Evolutionary conservation across 305 asterid genomes (phyloP), one percentile per base, ranked within the genome.

Genomic region (Nicotiana rustica): DNA sequence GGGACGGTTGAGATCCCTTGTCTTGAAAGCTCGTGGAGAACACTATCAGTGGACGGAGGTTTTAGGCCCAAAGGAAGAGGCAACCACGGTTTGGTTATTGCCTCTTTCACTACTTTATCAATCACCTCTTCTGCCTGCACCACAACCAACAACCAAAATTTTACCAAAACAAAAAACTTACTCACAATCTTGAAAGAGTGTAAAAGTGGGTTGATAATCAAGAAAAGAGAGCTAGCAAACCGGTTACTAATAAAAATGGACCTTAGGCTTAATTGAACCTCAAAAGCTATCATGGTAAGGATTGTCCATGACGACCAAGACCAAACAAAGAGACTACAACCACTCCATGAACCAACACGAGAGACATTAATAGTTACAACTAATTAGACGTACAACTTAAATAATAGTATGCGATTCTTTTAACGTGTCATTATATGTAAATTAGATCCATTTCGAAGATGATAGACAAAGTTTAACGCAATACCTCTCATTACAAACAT

Each of bases 51-150:
- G 19, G 92, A 88, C 5, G 92, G 92, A 67, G 89, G 83, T 19
- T 86, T 90, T 62, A 90, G 90, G 77, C 92, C 91, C 56, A 90
- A 80, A 17, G 92, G 92, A 3, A 90, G 87, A 4, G 92, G 92
- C n/a, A 90, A 47, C 90, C 90, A 86, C 81, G 92, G 92, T 81
- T 90, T 88, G 90, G 59, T 85, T 31, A 90, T 86, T 81, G 89
- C 92, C 81, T 90, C 92, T 12, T 81, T 86, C 19, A 90, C 88
- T 25, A 88, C 87, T 47, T 64, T 82, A 83, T 90, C 92, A 67
- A 90, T 85, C 25, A 86, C 84, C 75, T 90, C 92, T 25, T 90
- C 91, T 38, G 88, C 89, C 92, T 90, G 87, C 87, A 84, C 35
- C 61, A 71, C 19, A 59, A 73, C 2, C 15, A 14, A 47, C 38